Evolutionary conservation across 1,284 basidiomycete genomes (phyloP), one percentile per base, ranked within the genome.

Genomic region (Moniliella sp.): DNA sequence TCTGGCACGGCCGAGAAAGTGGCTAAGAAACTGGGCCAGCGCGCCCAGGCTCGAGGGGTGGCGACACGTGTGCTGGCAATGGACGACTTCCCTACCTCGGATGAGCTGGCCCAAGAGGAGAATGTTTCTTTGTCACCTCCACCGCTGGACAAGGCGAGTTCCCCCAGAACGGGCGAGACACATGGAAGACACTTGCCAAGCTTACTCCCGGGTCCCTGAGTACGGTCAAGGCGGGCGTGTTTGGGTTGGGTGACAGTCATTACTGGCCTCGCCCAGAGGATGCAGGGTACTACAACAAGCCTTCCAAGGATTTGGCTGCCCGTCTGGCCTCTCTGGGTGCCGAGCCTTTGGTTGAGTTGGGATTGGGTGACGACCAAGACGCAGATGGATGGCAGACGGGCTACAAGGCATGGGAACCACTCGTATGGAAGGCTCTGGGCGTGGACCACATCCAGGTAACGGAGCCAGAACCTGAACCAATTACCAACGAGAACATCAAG

Each of bases 401-500:
- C 7, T 97, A 94, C 71, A 88, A 82, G 64, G 50, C 70, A 15
- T 97, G 86, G 82, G 88, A 97, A 63, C 75, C 82, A 23, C 65
- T 71, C 36, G 52, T 97, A 25, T 97, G 88, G 91, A 86, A 91
- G 65, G 76, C 76, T 1, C 68, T 97, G 23, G 84, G 88, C 34
- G 84, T 97, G 34, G 88, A 91, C 63, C 68, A 67, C 11, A 67
- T 97, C 35, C 79, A 91, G 61, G 74, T 94, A 18, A 73, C 67
- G 23, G 91, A 97, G 65, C 76, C 75, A 12, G 84, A 94, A 61
- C 84, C 86, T 1, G 86, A 94, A 58, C 74, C 81, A 2, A 88
- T 99, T 64, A 94, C 86, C 40, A 94, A 97, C 67, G 88, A 99
- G 66, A 84, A 97, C 65, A 94, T 97, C 71, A 99, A 97, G 67